Evolutionary conservation across 768 basidiomycete genomes (phyloP).

Genomic region (Ramaria sp.): DNA sequence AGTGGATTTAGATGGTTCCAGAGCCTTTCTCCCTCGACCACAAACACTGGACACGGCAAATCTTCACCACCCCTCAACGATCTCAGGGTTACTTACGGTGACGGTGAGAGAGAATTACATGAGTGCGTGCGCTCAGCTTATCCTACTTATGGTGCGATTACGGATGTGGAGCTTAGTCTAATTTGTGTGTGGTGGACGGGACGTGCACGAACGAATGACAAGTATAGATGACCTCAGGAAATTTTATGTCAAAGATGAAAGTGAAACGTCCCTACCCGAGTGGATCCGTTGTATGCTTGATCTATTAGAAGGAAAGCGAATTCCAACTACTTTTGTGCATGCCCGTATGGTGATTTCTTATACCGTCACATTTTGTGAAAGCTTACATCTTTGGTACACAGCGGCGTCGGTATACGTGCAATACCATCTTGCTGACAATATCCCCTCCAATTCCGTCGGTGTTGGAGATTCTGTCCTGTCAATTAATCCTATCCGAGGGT

Average conservation of each 20-base stretch:
- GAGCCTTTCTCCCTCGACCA: too few species aligned
- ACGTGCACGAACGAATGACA: constrained; percentile 5
- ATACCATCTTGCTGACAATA: constrained; percentile 11
- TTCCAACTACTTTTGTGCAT: neutral
- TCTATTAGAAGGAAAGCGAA: constrained; percentile 10
- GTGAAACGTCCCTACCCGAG: constrained; percentile 9
- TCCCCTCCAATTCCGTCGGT: constrained; percentile 18
- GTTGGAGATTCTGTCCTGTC: constrained; percentile 15
- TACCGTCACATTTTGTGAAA: neutral
- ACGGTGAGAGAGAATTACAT: too few species aligned
- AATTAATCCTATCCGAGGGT: constrained; percentile 17
- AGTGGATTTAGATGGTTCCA: too few species aligned
- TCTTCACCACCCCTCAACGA: too few species aligned
- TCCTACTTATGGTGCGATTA: too few species aligned
- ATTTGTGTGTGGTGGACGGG: constrained; percentile 13
- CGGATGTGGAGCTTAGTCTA: too few species aligned
- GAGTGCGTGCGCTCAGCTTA: too few species aligned
- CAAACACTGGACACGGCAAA: too few species aligned
- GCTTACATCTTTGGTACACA: constrained; percentile 2
- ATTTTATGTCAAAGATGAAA: constrained; percentile 1
- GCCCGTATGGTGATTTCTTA: constrained; percentile 4
- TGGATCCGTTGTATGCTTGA: constrained; percentile 12
- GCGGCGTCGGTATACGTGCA: constrained; percentile 12
- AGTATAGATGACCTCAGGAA: constrained; percentile 8
- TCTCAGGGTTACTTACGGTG: too few species aligned